Evolutionary conservation across 1,139 yeast genomes (phyloP).

Genomic region (Arxiozyma bovina): DNA sequence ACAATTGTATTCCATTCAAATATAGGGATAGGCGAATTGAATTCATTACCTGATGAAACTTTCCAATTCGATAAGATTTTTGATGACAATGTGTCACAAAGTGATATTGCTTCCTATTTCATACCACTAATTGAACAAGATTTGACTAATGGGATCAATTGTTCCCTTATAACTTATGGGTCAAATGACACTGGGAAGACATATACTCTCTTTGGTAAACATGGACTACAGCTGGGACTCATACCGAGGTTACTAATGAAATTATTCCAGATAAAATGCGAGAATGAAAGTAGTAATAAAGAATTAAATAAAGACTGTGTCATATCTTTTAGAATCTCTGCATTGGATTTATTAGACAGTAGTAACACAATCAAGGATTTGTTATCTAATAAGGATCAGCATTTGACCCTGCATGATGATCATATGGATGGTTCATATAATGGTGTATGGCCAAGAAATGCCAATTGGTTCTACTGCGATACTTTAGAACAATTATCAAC

Average conservation of each 20-base stretch:
- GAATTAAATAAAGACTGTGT: not conserved
- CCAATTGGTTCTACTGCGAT: not conserved
- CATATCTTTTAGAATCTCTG: not conserved
- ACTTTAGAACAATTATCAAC: not conserved
- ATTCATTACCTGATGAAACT: conserved; percentile 15
- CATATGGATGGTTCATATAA: not conserved
- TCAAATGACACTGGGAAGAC: conserved; percentile 88
- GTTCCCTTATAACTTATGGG: conserved; percentile 79
- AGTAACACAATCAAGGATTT: not conserved
- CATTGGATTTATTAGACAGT: not conserved
- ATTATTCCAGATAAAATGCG: not conserved
- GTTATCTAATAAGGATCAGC: not conserved
- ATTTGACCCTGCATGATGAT: not conserved
- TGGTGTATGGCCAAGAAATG: not conserved
- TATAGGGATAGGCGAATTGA: conserved; percentile 27
- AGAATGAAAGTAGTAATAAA: not conserved
- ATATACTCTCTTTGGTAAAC: conserved; percentile 69
- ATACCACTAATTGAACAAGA: conserved; percentile 49
- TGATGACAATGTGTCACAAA: conserved; percentile 11
- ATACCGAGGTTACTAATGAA: not conserved
- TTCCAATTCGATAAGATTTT: conserved; percentile 68
- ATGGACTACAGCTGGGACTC: not conserved
- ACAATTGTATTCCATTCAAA: conserved; percentile 2
- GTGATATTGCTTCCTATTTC: conserved; percentile 38
- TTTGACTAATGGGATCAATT: conserved; percentile 54